Base-by-base conservation (phyloP, 164 flowering plant species). In the Aristolochia fimbriata region DNA sequence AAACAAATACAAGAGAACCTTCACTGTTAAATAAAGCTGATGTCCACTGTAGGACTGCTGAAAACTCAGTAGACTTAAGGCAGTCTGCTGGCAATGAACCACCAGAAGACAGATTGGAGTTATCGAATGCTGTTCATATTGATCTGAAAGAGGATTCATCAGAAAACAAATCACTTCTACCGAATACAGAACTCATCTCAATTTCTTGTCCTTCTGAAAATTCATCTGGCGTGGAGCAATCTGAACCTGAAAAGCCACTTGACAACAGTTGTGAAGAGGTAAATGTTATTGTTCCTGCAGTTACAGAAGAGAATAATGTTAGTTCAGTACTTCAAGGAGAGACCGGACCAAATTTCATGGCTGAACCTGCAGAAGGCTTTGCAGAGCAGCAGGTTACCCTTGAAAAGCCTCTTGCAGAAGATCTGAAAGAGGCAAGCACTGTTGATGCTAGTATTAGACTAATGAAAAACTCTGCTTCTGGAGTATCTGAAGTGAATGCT, bases 121-220 rank as follows among this genome's bases (percentile, higher is more conserved):
- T 22, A 52, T 52, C 22, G 17, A 16, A 43, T 20, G 4, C 68
- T 58, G 63, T 50, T 66, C 47, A 51, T 50, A 51, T 31, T 16
- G 15, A 23, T 25, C 47, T 19, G 15, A 25, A 52, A 19, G 51
- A 27, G 23, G 66, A 21, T 65, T 57, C 57, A 52, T n/a, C 53
- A 16, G 51, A 21, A 30, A 43, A 48, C 30, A 41, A 56, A 23
- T 20, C 33, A 23, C 22, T 43, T 16, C 13, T 4, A 17, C 47
- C 19, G 22, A 23, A 33, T 5, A 12, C 24, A 43, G 25, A 58
- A 37, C 25, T 23, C 2, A 12, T 7, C 22, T 20, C 15, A 17
- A 20, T 2, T 58, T 16, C 25, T 10, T 10, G 43, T 33, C 10
- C 16, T 37, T 3, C 13, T 58, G 58, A 33, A n/a, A 27, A 23